Conservation (phyloP, 2,329 filamentous ascomycete genomes). For the Stachybotrys chlorohalonatus region DNA sequence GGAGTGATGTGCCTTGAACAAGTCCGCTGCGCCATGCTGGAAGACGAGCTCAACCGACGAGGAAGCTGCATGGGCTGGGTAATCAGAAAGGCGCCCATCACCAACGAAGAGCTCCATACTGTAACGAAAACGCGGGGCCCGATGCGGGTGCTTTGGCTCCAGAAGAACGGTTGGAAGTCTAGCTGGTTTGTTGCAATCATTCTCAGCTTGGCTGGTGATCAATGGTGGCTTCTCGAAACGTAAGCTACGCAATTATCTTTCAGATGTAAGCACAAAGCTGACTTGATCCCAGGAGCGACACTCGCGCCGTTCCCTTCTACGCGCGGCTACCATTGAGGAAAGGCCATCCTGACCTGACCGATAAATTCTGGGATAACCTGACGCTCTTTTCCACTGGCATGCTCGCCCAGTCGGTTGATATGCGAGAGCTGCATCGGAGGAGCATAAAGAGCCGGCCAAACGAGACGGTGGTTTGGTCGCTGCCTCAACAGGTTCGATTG, state of each 20-base stretch:
- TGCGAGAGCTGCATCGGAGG: slow-evolving; percentile 36
- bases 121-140: slow-evolving; percentile 55
- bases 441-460: slow-evolving; percentile 29
- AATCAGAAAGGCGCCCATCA: slow-evolving; percentile 34
- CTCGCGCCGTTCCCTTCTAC: slow-evolving; percentile 19
- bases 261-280: not conserved
- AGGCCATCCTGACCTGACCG: slow-evolving; percentile 33
- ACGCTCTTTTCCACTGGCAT: slow-evolving; percentile 40
- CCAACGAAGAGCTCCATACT: slow-evolving; percentile 46
- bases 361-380: slow-evolving; percentile 43
- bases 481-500: slow-evolving; percentile 34
- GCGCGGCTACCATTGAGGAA: slow-evolving; percentile 33
- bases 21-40: slow-evolving; percentile 51
- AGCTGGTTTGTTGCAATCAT: slow-evolving; percentile 66
- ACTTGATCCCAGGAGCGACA: not conserved
- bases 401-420: slow-evolving; percentile 40
- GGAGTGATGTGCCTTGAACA: slow-evolving; percentile 49
- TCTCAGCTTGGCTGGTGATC: slow-evolving; percentile 63
- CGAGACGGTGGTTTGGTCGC: slow-evolving; percentile 24
- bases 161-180: slow-evolving; percentile 59
- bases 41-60: slow-evolving; percentile 51
- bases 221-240: slow-evolving; percentile 68
- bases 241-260: slow-evolving; percentile 15
- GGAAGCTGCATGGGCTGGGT: slow-evolving; percentile 59
- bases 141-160: slow-evolving; percentile 59